Base-by-base conservation (phyloP, 495 filamentous ascomycete species). In the Evernia prunastri region DNA sequence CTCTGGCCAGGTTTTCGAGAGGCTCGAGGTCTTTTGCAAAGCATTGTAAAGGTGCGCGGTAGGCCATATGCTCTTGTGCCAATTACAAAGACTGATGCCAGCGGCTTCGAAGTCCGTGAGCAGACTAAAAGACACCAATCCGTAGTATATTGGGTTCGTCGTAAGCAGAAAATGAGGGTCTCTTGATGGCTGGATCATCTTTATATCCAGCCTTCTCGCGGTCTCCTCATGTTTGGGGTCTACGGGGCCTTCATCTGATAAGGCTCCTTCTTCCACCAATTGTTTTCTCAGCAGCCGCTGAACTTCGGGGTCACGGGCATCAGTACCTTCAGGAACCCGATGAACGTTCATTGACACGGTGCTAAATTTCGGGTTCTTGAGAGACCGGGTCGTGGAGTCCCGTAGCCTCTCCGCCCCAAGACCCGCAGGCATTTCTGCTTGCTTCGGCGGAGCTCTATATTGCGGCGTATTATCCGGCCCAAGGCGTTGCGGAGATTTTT, bases 11-110 rank as follows among this genome's bases (percentile, higher is more conserved):
- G 51, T 35, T 53, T 57, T 58, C 31, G 23, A 42, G 29, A 58
- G 42, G 15, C 31, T 49, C 13, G 59, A 58, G 18, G 53, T 42
- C 29, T 59, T 59, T 43, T 58, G 64, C 42, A 63, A 35, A 5
- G 64, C 64, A 53, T 66, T 66, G 64, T 66, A 66, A 17, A 66
- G 53, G 63, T 66, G 64, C n/a, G 64, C 64, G 23, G 53, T 37
- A 25, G 60, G 36, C 33, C 37, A 63, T n/a, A 66, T 66, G 29
- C 47, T 63, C 20, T 56, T 31, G 56, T 66, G 64, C 36, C 56
- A 47, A 35, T 66, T 66, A 8, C 36, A 39, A 58, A 66, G 64
- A 23, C 40, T 59, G 25, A 63, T 63, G 33, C 64, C 64, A 39
- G 64, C 49, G 62, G 42, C 40, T 51, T 66, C 60, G 37, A 62